A percentile compares a stretch with the other conserved stretches of the same genome.
phyloP scores from a whole-genome alignment of 2,329 filamentous ascomycete species.

The Dryadomyces quercus-mongolicae region DNA sequence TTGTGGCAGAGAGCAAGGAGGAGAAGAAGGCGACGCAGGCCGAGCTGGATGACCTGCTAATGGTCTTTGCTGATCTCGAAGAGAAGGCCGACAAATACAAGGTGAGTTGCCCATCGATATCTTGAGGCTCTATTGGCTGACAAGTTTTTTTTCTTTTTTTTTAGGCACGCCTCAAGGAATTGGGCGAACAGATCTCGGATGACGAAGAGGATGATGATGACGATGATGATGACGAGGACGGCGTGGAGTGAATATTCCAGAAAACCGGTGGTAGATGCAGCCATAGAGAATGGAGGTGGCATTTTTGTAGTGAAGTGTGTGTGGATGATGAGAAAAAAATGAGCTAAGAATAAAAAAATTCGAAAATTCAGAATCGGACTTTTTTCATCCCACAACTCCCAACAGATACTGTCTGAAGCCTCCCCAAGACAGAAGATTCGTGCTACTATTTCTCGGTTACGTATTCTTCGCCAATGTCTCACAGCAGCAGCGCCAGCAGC shows the following conservation, averaged over 20 bases:
- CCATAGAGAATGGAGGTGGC: neutral
- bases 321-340: neutral
- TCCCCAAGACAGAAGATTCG: too few relatives aligned
- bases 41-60: constrained; percentile 69
- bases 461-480: neutral
- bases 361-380: neutral
- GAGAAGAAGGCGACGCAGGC: constrained; percentile 53
- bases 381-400: neutral
- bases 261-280: constrained; percentile 12
- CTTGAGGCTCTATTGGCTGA: neutral
- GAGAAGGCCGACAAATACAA: constrained; percentile 67
- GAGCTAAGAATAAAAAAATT: neutral
- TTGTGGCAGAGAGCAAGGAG: constrained; percentile 39
- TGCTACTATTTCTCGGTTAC: too few relatives aligned
- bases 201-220: constrained; percentile 54
- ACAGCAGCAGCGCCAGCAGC: constrained; percentile 17
- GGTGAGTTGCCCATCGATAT: constrained; percentile 29
- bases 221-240: constrained; percentile 38
- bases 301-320: neutral
- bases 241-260: constrained; percentile 15
- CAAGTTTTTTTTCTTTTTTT: too few relatives aligned
- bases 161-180: constrained; percentile 46
- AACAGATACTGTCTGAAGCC: too few relatives aligned
- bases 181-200: constrained; percentile 64
- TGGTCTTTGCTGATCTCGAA: constrained; percentile 71